Conservation (phyloP, 2,329 filamentous ascomycete genomes). For the Leptoxyphium fumago region DNA sequence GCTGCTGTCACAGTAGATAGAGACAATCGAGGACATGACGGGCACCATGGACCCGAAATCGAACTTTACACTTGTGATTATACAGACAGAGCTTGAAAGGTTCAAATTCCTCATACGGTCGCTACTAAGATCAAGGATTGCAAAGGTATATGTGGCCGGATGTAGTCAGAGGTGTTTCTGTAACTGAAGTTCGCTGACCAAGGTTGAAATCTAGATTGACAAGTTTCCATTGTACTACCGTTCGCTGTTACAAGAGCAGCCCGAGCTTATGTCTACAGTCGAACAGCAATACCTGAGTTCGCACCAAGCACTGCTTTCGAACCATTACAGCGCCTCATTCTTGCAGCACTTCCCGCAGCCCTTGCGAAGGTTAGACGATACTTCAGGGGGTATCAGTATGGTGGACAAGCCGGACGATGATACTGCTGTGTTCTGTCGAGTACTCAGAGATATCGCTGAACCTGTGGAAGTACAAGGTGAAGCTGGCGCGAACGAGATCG, state of each 20-base stretch:
- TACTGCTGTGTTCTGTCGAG: slow-evolving; percentile 68
- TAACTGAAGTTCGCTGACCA: too few relatives aligned
- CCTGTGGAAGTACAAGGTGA: slow-evolving; percentile 42
- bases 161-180: too few relatives aligned
- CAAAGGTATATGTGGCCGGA: slow-evolving; percentile 49
- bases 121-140: slow-evolving; percentile 68
- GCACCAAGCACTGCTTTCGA: slow-evolving; percentile 71
- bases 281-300: slow-evolving; percentile 72
- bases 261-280: slow-evolving; percentile 44
- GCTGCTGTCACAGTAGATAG: slow-evolving; percentile 23
- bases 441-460: slow-evolving; percentile 46
- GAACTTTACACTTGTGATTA: slow-evolving; percentile 85
- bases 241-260: slow-evolving; percentile 16
- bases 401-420: slow-evolving; percentile 74
- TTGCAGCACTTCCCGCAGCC: slow-evolving; percentile 64
- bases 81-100: slow-evolving; percentile 90
- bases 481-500: slow-evolving; percentile 31
- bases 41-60: slow-evolving; percentile 77
- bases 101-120: slow-evolving; percentile 84
- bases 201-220: slow-evolving; percentile 45
- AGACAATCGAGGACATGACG: slow-evolving; percentile 45
- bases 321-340: slow-evolving; percentile 77
- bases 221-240: slow-evolving; percentile 62
- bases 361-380: slow-evolving; percentile 79
- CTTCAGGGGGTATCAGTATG: slow-evolving; percentile 81